A percentile compares a stretch with the other conserved stretches of the same genome.
Conservation (phyloP, 2,329 filamentous ascomycete genomes). For the Bipolaris victoriae region DNA sequence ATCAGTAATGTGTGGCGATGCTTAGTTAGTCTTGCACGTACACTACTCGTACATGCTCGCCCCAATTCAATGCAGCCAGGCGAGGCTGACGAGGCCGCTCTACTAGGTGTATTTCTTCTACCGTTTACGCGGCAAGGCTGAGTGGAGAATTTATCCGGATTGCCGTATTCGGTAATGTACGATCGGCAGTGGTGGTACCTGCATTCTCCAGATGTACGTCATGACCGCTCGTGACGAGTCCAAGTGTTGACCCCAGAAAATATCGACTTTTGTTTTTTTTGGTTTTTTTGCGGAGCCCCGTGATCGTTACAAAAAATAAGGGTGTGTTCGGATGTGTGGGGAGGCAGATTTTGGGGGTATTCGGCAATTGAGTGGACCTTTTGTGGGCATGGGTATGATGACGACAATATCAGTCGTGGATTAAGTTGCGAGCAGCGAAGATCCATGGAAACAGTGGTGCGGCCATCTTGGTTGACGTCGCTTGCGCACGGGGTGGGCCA, state of each 20-base stretch:
- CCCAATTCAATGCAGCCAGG: too few species aligned
- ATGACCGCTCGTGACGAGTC: constrained; percentile 3
- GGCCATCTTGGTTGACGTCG: constrained; percentile 3
- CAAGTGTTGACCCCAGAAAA: constrained; percentile 6
- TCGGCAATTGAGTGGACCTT: neutral
- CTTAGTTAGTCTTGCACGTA: too few species aligned
- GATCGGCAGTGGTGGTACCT: constrained; percentile 18
- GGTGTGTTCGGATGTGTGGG: neutral
- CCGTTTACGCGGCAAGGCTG: constrained; percentile 6
- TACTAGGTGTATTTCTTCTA: constrained; percentile 3
- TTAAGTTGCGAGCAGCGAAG: constrained; percentile 3
- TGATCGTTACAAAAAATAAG: neutral
- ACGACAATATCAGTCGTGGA: neutral
- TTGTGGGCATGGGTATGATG: constrained; percentile 2
- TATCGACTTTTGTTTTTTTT: neutral
- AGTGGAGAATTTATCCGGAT: constrained; percentile 5
- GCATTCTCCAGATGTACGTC: constrained; percentile 17
- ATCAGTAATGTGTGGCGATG: too few species aligned
- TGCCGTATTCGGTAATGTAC: constrained; percentile 9
- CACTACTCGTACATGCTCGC: too few species aligned
- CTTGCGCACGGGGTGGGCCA: neutral
- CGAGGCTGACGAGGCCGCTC: constrained; percentile 1
- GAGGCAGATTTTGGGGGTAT: neutral
- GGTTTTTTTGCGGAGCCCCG: constrained; percentile 4
- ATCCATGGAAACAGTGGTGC: constrained; percentile 9